phyloP scores from a whole-genome alignment of 2,329 filamentous ascomycete genomes.

The Drechslerella dactyloides region DNA sequence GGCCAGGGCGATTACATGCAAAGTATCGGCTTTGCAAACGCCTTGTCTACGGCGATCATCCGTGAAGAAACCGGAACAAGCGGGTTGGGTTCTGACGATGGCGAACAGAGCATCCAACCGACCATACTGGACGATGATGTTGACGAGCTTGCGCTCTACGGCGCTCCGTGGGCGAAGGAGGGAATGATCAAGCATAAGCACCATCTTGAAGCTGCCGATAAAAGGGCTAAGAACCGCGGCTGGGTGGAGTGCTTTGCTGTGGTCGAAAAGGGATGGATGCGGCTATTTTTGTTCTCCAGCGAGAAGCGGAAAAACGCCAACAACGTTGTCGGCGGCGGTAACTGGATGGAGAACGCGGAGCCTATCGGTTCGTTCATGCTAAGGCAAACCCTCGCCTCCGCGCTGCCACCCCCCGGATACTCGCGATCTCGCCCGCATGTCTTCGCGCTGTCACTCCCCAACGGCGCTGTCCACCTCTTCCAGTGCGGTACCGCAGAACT shows the following conservation, averaged over 20 bases:
- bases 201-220: constrained; percentile 87
- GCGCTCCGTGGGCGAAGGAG: constrained; percentile 98
- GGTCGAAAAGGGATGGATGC: constrained; percentile 91
- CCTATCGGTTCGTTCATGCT: constrained; percentile 85
- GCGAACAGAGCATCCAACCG: constrained; percentile 67
- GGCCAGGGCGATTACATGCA: constrained; percentile 85
- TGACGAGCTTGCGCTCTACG: constrained; percentile 85
- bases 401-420: constrained; percentile 88
- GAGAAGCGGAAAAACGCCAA: constrained; percentile 73
- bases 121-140: constrained; percentile 78
- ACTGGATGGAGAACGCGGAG: constrained; percentile 97
- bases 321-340: constrained; percentile 86
- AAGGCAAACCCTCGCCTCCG: constrained; percentile 87
- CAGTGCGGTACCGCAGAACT: constrained; percentile 96
- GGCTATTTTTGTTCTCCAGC: constrained; percentile 91
- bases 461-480: constrained; percentile 95
- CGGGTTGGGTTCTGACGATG: constrained; percentile 61
- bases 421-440: constrained; percentile 89
- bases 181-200: constrained; percentile 96
- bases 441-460: constrained; percentile 90
- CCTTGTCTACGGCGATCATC: constrained; percentile 93
- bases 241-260: constrained; percentile 97
- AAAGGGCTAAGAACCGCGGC: constrained; percentile 89
- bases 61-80: constrained; percentile 71
- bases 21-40: constrained; percentile 96